Conservation (phyloP, 2,329 filamentous ascomycete genomes). For the Decorospora gaudefroyi region DNA sequence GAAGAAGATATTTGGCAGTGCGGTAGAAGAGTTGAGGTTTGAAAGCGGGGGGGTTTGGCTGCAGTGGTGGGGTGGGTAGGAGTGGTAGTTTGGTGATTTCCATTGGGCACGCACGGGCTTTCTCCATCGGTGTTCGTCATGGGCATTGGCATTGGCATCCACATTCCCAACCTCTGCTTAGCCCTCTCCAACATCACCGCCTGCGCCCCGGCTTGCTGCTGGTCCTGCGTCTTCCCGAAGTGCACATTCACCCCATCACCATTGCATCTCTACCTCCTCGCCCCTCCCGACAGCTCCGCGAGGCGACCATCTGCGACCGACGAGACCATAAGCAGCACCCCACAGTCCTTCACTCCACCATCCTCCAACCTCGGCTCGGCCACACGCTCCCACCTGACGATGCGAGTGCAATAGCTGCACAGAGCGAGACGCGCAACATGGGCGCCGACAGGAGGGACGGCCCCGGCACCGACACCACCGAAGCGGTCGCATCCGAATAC, state of each 20-base stretch:
- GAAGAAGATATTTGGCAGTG: neutral
- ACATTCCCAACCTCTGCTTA: constrained; percentile 48
- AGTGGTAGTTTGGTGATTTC: constrained; percentile 13
- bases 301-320: neutral
- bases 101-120: constrained; percentile 15
- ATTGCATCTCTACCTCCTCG: neutral
- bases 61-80: too few relatives aligned
- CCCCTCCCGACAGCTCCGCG: too few relatives aligned
- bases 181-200: constrained; percentile 3
- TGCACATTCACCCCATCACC: neutral
- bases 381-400: constrained; percentile 35
- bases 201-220: constrained; percentile 10
- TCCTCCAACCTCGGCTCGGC: constrained; percentile 39
- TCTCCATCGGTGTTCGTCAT: constrained; percentile 18
- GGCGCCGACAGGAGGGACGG: constrained; percentile 25
- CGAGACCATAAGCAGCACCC: constrained; percentile 8
- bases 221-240: neutral
- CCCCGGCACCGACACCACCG: constrained; percentile 30
- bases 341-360: constrained; percentile 48
- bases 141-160: constrained; percentile 59
- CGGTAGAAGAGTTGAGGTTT: neutral
- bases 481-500: constrained; percentile 43
- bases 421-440: constrained; percentile 43
- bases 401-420: constrained; percentile 40
- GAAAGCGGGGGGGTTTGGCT: too few relatives aligned